A percentile compares a stretch with the other conserved stretches of the same genome.
Evolutionary conservation across 495 filamentous ascomycete species (phyloP).

Genomic region (Pyronema omphalodes): DNA sequence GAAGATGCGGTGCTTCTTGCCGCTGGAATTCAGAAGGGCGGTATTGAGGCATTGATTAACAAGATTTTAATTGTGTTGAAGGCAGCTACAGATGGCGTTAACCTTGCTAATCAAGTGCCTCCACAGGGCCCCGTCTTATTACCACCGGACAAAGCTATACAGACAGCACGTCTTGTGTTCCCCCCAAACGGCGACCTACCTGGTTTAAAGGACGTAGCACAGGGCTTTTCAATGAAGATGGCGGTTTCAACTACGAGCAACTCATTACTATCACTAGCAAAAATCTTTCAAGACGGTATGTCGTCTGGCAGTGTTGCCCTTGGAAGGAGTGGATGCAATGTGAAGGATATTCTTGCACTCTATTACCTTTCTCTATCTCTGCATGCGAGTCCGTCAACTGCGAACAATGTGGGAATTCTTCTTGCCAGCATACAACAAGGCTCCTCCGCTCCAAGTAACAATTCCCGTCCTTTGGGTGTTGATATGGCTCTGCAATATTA

Average conservation of each 20-base stretch:
- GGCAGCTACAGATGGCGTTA: slow-evolving; percentile 26
- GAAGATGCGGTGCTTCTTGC: slow-evolving; percentile 88
- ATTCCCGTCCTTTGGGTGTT: slow-evolving; percentile 56
- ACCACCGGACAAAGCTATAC: slow-evolving; percentile 63
- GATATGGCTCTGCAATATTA: slow-evolving; percentile 85
- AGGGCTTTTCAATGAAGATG: slow-evolving; percentile 55
- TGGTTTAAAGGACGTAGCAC: slow-evolving; percentile 56
- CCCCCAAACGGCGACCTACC: slow-evolving; percentile 56
- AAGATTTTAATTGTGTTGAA: slow-evolving; percentile 59
- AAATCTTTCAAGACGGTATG: slow-evolving; percentile 99
- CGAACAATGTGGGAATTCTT: slow-evolving; percentile 95
- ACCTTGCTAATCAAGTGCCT: slow-evolving; percentile 10
- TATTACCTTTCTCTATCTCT: slow-evolving; percentile 93
- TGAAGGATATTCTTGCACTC: slow-evolving; percentile 83
- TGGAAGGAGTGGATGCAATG: slow-evolving; percentile 45
- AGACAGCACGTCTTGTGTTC: slow-evolving; percentile 75
- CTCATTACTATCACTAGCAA: slow-evolving; percentile 80
- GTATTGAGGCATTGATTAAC: slow-evolving; percentile 63
- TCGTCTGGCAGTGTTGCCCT: slow-evolving; percentile 47
- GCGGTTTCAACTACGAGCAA: slow-evolving; percentile 91
- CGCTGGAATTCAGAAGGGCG: slow-evolving; percentile 49
- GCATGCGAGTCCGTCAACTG: slow-evolving; percentile 90
- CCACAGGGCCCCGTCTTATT: slow-evolving; percentile 52
- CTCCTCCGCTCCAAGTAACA: slow-evolving; percentile 21
- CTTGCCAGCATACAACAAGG: slow-evolving; percentile 83